These are phyloP conservation scores for Aspergillus carlsbadensis DNA, from an alignment of 495 filamentous ascomycete species.

Conservation along the genomic window DNA sequence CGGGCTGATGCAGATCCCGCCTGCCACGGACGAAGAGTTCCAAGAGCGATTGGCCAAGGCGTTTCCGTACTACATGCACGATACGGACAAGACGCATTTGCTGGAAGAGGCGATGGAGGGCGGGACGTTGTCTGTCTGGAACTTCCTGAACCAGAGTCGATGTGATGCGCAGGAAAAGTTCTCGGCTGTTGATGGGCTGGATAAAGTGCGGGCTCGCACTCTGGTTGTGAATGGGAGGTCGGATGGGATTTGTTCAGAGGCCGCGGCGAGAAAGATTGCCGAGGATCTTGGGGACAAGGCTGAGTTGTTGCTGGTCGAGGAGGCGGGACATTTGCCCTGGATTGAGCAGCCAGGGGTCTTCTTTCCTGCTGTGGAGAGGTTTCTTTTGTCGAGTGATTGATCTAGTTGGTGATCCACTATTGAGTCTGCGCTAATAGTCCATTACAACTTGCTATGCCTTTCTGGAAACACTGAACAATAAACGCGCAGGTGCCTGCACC, in stretches of 20 bases:
- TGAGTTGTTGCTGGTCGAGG: not conserved
- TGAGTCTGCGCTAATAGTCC: too few species aligned
- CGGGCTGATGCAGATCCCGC: not conserved
- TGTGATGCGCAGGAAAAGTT: conserved; percentile 1
- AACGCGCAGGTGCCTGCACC: too few species aligned
- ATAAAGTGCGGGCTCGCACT: not conserved
- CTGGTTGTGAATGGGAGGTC: conserved; percentile 5
- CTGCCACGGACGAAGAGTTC: not conserved
- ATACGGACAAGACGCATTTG: not conserved
- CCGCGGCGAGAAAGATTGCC: not conserved
- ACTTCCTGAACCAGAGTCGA: conserved; percentile 1
- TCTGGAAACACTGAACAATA: too few species aligned
- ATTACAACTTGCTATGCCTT: too few species aligned
- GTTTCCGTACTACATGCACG: conserved; percentile 6
- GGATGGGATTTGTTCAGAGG: conserved; percentile 6
- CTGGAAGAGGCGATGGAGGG: not conserved
- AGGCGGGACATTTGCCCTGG: conserved; percentile 3
- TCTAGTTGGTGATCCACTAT: too few species aligned
- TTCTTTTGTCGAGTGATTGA: not conserved
- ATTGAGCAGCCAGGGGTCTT: not conserved
- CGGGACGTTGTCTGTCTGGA: conserved; percentile 1
- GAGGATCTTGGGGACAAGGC: not conserved
- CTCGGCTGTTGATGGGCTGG: conserved; percentile 2
- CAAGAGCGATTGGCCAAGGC: not conserved
- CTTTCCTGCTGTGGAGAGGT: not conserved